Base-by-base conservation (phyloP, 495 filamentous ascomycete species). In the Penicillium nucicola region DNA sequence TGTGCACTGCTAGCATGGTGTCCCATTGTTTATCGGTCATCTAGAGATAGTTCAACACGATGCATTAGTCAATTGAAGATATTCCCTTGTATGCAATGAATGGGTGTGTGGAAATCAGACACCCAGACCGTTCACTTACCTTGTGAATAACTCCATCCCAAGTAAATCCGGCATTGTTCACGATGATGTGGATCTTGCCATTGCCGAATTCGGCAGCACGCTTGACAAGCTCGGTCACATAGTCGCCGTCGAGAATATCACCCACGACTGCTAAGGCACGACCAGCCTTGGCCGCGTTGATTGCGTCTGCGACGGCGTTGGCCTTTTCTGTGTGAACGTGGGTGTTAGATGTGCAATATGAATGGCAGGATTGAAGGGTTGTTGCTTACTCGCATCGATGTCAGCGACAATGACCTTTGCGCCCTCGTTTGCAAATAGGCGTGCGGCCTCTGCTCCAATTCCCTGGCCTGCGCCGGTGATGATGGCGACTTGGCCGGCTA, bases 131-230 rank as follows among this genome's bases (percentile, higher is more conserved):
- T n/a, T n/a, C 31, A 48, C 50, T 33, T 45, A 85, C 84, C 78
- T 92, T 92, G 72, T 93, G 88, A 57, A 95, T 90, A 18, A 95
- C 88, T 4, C 84, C 90, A 62, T 95, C 90, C 87, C 89, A 95
- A 0, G 90, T 95, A 66, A 87, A 87, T 31, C 89, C 89, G 1
- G 90, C 90, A 70, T 92, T 93, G 65, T 93, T 93, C 32, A 95
- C 87, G 48, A 92, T 82, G 47, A 90, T 84, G 67, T 95, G 86
- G 49, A 95, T 89, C 76, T 93, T 93, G 50, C 89, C 90, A 45
- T 78, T 74, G 19, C 90, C 90, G 60, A 93, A 92, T 43, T 85
- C 86, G 4, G 85, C 90, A 0, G 88, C 76, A 57, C 80, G 82
- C 66, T 84, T 81, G 7, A 95, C 82, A 3, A 95, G 75, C 17